Conservation (phyloP, 352 stramenopile species). For the Saprolegnia parasitica region DNA sequence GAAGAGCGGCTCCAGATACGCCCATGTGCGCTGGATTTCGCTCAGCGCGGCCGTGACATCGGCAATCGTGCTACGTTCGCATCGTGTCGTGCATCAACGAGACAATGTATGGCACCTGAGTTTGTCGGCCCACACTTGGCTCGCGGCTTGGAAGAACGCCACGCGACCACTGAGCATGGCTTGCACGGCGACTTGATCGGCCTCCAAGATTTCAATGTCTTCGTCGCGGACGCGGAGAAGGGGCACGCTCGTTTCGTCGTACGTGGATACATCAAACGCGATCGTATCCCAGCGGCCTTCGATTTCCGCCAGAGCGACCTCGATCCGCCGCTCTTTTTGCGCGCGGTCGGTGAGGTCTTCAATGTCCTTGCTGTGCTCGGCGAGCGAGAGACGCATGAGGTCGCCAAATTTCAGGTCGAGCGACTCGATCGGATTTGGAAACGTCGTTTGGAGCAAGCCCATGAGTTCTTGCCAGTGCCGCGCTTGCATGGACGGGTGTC, state of each 20-base stretch:
- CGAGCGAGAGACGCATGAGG: conserved; percentile 77
- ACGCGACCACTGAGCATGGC: conserved; percentile 82
- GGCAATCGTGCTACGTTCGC: conserved; percentile 35
- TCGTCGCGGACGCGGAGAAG: conserved; percentile 89
- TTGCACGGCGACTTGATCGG: conserved; percentile 92
- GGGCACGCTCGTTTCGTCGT: conserved; percentile 83
- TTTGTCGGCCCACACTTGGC: conserved; percentile 47
- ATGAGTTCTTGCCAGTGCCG: conserved; percentile 73
- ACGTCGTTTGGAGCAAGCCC: conserved; percentile 42
- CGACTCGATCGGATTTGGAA: conserved; percentile 33
- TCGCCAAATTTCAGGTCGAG: conserved; percentile 65
- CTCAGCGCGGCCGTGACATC: conserved; percentile 84
- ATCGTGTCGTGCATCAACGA: neutral
- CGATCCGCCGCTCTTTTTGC: conserved; percentile 89
- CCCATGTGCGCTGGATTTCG: conserved; percentile 95
- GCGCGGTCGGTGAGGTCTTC: conserved; percentile 90
- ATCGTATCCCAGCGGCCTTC: conserved; percentile 69
- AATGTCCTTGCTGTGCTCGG: conserved; percentile 73
- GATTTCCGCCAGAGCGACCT: conserved; percentile 73
- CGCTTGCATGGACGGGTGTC: conserved; percentile 64
- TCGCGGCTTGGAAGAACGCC: conserved; percentile 64
- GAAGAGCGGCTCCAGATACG: conserved; percentile 93
- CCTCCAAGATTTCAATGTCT: conserved; percentile 92
- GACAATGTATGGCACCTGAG: conserved; percentile 29
- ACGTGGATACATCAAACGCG: conserved; percentile 74